Evolutionary conservation across 305 asterid species (phyloP), one percentile per base, ranked within the genome.

Genomic region (Plantago coronopus): DNA sequence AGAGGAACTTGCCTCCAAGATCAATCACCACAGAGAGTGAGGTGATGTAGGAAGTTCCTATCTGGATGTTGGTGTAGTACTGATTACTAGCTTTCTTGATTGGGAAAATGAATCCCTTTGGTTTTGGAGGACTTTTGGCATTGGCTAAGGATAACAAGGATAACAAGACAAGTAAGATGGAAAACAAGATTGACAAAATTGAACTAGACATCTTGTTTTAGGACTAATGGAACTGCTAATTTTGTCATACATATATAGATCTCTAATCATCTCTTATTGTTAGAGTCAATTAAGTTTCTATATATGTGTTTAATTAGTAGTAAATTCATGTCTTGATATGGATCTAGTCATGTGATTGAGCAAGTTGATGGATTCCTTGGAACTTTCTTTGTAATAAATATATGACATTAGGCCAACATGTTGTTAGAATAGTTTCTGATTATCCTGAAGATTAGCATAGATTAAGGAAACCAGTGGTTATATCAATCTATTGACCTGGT

Each of bases 1-100:
- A 78, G 0, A 64, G 53, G 76, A 81, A 78, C 17, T 75, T 75
- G 57, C 73, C 87, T 0, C 83, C 81, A n/a, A 81, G 79, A 44
- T 81, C 87, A 40, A 81, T n/a, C 8, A 76, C 81, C 0, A 67
- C 67, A 17, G 71, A 60, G 23, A 81, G 19, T 10, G 76, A 21
- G 69, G 87, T 81, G 74, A 27, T 6, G 2, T 64, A 69, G 54
- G 79, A 60, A 31, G 38, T 31, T 22, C 87, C 87, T 11, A 81
- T 63, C 17, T 48, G 51, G n/a, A 75, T 48, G 45, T 54, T 25
- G 22, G 80, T 73, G 81, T 72, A 81, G 67, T 78, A 81, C 15
- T 75, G 87, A 46, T 66, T 69, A 13, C 75, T 71, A 0, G 80
- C 83, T 75, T 78, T 80, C 31, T 15, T 59, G 72, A 80, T 70